A percentile compares a stretch with the other conserved stretches of the same genome.
phyloP scores from a whole-genome alignment of 2,329 filamentous ascomycete genomes.

The Arthroderma sp. region DNA sequence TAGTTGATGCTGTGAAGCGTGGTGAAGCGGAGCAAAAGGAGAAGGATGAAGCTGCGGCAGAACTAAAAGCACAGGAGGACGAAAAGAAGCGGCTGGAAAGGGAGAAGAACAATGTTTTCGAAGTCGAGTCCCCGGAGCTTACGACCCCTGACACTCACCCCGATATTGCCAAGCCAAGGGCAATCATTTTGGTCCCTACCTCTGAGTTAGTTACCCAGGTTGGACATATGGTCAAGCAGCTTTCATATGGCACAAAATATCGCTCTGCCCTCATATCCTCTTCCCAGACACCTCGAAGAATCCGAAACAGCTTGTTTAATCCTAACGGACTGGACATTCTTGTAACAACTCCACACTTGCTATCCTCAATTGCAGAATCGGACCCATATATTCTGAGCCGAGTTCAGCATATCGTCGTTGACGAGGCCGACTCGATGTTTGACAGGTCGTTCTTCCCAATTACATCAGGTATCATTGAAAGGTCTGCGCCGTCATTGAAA shows the following conservation, averaged over 20 bases:
- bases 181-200: slow-evolving; percentile 79
- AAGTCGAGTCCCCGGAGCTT: slow-evolving; percentile 47
- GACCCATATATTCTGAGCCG: slow-evolving; percentile 90
- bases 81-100: slow-evolving; percentile 49
- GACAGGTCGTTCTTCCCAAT: slow-evolving; percentile 82
- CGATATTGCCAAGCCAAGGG: slow-evolving; percentile 61
- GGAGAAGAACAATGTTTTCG: slow-evolving; percentile 45
- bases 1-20: slow-evolving; percentile 71
- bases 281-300: slow-evolving; percentile 60
- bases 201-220: slow-evolving; percentile 87
- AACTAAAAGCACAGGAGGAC: slow-evolving; percentile 39
- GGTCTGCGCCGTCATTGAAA: slow-evolving; percentile 64
- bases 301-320: slow-evolving; percentile 72
- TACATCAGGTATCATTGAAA: slow-evolving; percentile 71
- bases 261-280: slow-evolving; percentile 73
- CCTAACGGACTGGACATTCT: slow-evolving; percentile 72
- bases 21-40: slow-evolving; percentile 53
- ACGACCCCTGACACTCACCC: slow-evolving; percentile 57
- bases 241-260: slow-evolving; percentile 79
- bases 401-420: slow-evolving; percentile 75
- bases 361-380: slow-evolving; percentile 73
- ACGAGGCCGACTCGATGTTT: slow-evolving; percentile 91
- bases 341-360: slow-evolving; percentile 75
- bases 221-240: slow-evolving; percentile 60
- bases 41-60: slow-evolving; percentile 40